Conservation (phyloP, 2,329 filamentous ascomycete species). For the Xylariaceae sp. region DNA sequence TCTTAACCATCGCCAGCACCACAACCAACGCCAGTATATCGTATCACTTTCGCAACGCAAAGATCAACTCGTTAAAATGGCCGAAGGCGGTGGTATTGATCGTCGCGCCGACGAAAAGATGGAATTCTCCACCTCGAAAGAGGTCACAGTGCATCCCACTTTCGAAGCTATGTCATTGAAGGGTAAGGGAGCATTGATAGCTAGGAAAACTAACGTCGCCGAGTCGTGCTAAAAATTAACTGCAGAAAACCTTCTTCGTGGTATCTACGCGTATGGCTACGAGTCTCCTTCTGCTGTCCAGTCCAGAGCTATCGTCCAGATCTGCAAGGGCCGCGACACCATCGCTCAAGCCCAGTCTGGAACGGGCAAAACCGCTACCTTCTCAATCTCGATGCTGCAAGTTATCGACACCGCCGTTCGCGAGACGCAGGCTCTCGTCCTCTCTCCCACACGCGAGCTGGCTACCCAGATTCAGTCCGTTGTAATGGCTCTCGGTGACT, state of each 20-base stretch:
- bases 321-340: conserved; percentile 98
- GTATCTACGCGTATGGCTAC: conserved; percentile 98
- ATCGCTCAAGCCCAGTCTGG: conserved; percentile 98
- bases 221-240: conserved; percentile 13
- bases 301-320: conserved; percentile 96
- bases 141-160: conserved; percentile 92
- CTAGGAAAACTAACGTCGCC: not conserved
- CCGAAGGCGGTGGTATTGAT: conserved; percentile 80
- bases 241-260: conserved; percentile 87
- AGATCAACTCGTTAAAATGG: conserved; percentile 66
- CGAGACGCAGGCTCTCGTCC: conserved; percentile 91
- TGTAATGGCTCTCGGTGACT: conserved; percentile 99
- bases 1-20: not conserved
- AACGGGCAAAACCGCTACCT: conserved; percentile 95
- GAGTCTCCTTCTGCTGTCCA: conserved; percentile 98
- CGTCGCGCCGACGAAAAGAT: conserved; percentile 94
- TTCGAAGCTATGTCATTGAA: conserved; percentile 97
- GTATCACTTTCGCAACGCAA: not conserved
- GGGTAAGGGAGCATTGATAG: conserved; percentile 50
- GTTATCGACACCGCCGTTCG: conserved; percentile 93
- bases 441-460: conserved; percentile 94
- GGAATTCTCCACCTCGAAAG: conserved; percentile 98
- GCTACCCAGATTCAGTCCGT: conserved; percentile 98
- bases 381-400: conserved; percentile 94
- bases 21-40: not conserved